A percentile compares a stretch with the other conserved stretches of the same genome.
Conservation (phyloP, 257 asterid genomes). For the Lithospermum erythrorhizon region DNA sequence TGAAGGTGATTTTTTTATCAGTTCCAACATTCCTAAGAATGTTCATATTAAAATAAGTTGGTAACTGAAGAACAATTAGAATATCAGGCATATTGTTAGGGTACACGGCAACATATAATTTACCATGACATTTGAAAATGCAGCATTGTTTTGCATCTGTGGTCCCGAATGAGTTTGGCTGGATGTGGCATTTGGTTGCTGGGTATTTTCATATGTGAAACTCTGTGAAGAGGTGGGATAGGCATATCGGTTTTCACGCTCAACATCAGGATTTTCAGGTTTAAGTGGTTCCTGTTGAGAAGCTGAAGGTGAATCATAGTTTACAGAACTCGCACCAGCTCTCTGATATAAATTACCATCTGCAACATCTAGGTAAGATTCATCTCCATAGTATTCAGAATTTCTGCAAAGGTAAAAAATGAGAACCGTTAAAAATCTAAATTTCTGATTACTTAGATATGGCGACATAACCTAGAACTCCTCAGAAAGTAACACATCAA, state of each 20-base stretch:
- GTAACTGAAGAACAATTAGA: neutral
- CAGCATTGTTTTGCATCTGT: conserved; percentile 48
- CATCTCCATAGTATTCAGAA: conserved; percentile 54
- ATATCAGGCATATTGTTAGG: neutral
- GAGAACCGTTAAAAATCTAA: no score
- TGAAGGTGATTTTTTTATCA: neutral
- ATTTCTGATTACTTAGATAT: neutral
- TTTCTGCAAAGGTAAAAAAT: conserved; percentile 31
- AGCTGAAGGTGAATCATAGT: conserved; percentile 53
- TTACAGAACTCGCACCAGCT: conserved; percentile 35
- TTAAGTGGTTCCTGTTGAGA: conserved; percentile 50
- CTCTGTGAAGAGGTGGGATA: conserved; percentile 44
- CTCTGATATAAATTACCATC: conserved; percentile 46
- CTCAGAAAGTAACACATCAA: neutral
- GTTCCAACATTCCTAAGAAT: neutral
- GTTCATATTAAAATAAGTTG: neutral
- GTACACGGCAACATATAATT: neutral
- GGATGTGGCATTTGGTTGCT: conserved; percentile 38
- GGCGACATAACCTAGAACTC: neutral
- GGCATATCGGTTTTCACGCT: conserved; percentile 49
- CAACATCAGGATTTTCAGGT: conserved; percentile 44
- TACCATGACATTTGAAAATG: conserved; percentile 61
- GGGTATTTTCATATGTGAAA: conserved; percentile 47
- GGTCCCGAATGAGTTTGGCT: conserved; percentile 41
- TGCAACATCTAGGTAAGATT: conserved; percentile 40